Evolutionary conservation across 345 rosid species (phyloP).

Genomic region (Psidium friedrichsthalianum): DNA sequence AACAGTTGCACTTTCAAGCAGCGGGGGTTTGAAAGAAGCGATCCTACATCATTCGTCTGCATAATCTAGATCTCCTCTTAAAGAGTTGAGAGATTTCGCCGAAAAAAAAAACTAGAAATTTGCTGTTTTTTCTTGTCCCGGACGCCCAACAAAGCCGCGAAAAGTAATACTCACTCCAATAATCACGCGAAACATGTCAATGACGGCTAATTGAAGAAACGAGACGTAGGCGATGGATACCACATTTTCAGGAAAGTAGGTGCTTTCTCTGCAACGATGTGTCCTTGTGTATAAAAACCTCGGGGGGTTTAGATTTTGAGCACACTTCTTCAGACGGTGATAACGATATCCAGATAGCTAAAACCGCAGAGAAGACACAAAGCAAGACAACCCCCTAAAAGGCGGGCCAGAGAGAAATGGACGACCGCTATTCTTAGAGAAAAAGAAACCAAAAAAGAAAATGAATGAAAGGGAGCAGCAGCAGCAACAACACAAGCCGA

Average conservation of each 20-base stretch:
- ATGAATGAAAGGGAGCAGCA: neutral
- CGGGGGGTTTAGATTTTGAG: neutral
- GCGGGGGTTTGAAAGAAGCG: neutral
- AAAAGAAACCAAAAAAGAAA: neutral
- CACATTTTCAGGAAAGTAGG: neutral
- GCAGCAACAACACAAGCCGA: neutral
- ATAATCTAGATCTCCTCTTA: neutral
- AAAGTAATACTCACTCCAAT: neutral
- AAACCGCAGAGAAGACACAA: neutral
- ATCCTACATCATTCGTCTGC: neutral
- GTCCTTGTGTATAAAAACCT: neutral
- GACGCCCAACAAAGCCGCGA: neutral
- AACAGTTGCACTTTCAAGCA: neutral
- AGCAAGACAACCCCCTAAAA: neutral
- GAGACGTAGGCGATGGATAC: neutral
- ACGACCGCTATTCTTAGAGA: neutral
- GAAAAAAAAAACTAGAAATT: neutral
- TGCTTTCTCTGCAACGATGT: neutral
- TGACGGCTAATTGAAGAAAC: neutral
- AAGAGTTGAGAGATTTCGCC: neutral
- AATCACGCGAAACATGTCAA: neutral
- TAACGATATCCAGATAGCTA: neutral
- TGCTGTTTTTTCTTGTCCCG: neutral
- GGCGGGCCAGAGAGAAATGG: neutral
- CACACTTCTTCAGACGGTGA: neutral